Percentiles rank a stretch among this genome's conserved stretches.
Conservation (phyloP, 768 basidiomycete species). For the Trichaptum fuscoviolaceum region DNA sequence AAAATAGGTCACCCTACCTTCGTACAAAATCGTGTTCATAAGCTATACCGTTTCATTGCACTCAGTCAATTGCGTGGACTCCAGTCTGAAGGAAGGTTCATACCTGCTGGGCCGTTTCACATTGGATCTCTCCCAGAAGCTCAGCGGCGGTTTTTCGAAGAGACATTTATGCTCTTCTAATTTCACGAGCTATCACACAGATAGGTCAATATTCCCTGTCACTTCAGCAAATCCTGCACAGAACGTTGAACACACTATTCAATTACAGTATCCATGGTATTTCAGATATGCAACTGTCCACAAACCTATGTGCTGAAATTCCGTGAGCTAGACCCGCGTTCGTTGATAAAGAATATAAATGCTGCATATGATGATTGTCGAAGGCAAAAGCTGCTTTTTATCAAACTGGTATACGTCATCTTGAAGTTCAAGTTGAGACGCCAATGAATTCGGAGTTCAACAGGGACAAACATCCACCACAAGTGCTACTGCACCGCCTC, state of each 20-base stretch:
- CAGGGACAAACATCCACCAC: background rate
- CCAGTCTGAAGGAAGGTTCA: slow-evolving; percentile 11
- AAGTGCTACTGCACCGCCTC: background rate
- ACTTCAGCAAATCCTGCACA: no score
- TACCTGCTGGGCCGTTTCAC: slow-evolving; percentile 32
- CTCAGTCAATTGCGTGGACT: slow-evolving; percentile 15
- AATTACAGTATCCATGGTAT: no score
- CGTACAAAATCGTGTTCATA: slow-evolving; percentile 42
- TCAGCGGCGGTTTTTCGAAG: slow-evolving; percentile 8
- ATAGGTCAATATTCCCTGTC: background rate
- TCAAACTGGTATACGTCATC: background rate
- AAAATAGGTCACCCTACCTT: slow-evolving; percentile 26
- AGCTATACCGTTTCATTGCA: slow-evolving; percentile 1
- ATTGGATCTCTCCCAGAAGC: slow-evolving; percentile 28
- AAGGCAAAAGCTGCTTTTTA: background rate
- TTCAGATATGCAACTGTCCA: no score
- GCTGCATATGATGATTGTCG: background rate
- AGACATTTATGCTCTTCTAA: background rate
- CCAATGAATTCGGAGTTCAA: background rate
- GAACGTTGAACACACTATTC: no score
- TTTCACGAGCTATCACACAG: background rate
- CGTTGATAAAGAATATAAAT: no score
- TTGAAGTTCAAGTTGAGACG: background rate
- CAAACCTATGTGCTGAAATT: no score
- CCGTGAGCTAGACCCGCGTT: no score